A percentile compares a stretch with the other conserved stretches of the same genome.
phyloP scores from a whole-genome alignment of 208 protist genomes.

The Jaenimonas drosophilae region DNA sequence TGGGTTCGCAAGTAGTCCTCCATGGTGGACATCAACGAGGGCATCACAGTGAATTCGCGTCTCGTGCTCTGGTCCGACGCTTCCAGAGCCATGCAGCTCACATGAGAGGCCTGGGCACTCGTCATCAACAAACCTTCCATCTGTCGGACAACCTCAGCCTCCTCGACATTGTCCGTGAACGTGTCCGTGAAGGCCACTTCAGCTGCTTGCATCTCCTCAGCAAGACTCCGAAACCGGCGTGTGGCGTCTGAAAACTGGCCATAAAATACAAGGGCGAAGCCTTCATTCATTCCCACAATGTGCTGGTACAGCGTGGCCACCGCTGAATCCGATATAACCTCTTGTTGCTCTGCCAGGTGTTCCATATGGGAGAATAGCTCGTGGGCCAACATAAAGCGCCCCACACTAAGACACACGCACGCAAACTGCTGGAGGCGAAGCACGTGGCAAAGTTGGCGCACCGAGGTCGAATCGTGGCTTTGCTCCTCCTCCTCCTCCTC shows the following conservation, averaged over 20 bases:
- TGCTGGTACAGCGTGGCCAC: constrained; percentile 14
- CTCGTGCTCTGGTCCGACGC: constrained; percentile 4
- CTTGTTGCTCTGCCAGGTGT: not conserved
- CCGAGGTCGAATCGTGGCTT: constrained; percentile 5
- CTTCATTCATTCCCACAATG: constrained; percentile 24
- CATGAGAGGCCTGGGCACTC: too few species aligned
- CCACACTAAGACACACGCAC: constrained; percentile 25
- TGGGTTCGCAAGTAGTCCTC: constrained; percentile 49
- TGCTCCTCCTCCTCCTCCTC: not conserved
- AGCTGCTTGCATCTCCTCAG: not conserved
- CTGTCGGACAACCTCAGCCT: too few species aligned
- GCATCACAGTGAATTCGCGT: constrained; percentile 13
- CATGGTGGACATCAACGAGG: constrained; percentile 22
- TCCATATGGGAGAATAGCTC: constrained; percentile 22
- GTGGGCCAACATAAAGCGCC: constrained; percentile 24
- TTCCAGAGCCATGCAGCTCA: too few species aligned
- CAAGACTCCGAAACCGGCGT: constrained; percentile 23
- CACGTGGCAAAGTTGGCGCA: constrained; percentile 12
- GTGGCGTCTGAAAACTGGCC: constrained; percentile 24
- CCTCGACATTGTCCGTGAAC: too few species aligned
- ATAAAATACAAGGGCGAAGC: constrained; percentile 25
- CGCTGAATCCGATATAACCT: constrained; percentile 2
- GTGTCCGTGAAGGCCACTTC: too few species aligned
- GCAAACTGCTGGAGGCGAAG: constrained; percentile 27
- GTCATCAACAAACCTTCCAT: too few species aligned